phyloP scores from a whole-genome alignment of 179 eudicot genomes.

The Spinacia oleracea region DNA sequence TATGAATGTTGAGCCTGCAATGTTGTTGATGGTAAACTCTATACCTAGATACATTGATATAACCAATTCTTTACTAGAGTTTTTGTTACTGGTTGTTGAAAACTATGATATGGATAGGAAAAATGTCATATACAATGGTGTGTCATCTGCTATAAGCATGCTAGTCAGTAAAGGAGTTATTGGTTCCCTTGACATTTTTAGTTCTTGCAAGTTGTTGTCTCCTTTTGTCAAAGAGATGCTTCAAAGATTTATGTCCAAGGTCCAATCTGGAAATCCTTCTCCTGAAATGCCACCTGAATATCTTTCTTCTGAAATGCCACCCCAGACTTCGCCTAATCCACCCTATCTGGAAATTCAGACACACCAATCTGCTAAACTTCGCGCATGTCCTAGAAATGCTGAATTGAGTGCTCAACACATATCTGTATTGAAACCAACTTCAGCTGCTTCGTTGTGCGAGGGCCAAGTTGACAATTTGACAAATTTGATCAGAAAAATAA shows the following conservation, averaged over 20 bases:
- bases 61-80: constrained; percentile 73
- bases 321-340: constrained; percentile 17
- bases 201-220: constrained; percentile 47
- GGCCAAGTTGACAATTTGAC: constrained; percentile 19
- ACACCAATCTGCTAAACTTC: constrained; percentile 14
- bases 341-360: constrained; percentile 16
- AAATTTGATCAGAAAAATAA: constrained; percentile 29
- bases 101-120: constrained; percentile 72
- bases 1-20: constrained; percentile 86
- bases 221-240: constrained; percentile 61
- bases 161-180: constrained; percentile 66
- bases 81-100: constrained; percentile 59
- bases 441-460: constrained; percentile 17
- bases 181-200: constrained; percentile 58
- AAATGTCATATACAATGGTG: constrained; percentile 44
- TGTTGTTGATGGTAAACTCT: constrained; percentile 74
- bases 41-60: constrained; percentile 62
- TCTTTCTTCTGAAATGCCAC: background rate
- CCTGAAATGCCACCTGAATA: background rate
- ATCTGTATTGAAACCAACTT: constrained; percentile 14
- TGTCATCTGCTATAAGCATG: constrained; percentile 48
- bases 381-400: constrained; percentile 21
- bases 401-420: constrained; percentile 2
- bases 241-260: constrained; percentile 37
- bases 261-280: constrained; percentile 9